phyloP scores from a whole-genome alignment of 106 monocot genomes.

The Phalaenopsis equestris region DNA sequence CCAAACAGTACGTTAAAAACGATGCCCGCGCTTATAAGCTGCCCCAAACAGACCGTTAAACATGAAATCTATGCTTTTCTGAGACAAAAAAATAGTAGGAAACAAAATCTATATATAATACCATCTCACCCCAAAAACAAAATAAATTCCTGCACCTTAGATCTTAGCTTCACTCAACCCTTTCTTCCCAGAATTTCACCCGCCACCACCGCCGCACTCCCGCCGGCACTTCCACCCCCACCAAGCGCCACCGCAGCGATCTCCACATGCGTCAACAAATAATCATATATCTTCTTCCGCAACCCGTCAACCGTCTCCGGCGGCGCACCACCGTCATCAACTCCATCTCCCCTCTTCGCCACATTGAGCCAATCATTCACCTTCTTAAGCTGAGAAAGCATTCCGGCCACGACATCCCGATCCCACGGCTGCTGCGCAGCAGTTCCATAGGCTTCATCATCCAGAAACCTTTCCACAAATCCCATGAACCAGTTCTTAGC shows the following conservation, averaged over 20 bases:
- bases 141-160: no score
- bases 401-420: slow-evolving; percentile 42
- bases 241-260: slow-evolving; percentile 72
- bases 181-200: neutral
- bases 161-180: neutral
- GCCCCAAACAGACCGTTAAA: no score
- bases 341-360: neutral
- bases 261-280: slow-evolving; percentile 77
- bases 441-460: slow-evolving; percentile 27
- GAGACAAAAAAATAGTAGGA: no score
- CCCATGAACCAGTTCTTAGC: slow-evolving; percentile 70
- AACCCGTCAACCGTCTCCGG: slow-evolving; percentile 52
- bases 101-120: no score
- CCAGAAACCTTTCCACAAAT: slow-evolving; percentile 75
- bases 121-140: no score
- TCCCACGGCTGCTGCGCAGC: slow-evolving; percentile 20
- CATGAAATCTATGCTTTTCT: no score
- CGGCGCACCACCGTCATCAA: slow-evolving; percentile 6
- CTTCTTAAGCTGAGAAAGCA: slow-evolving; percentile 84
- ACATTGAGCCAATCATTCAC: slow-evolving; percentile 87
- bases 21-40: no score
- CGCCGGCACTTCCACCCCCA: slow-evolving; percentile 5
- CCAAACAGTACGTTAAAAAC: no score
- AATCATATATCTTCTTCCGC: slow-evolving; percentile 92
- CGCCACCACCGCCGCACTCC: neutral